Evolutionary conservation across 2,329 filamentous ascomycete genomes (phyloP).

Genomic region (Akanthomyces lecanii): DNA sequence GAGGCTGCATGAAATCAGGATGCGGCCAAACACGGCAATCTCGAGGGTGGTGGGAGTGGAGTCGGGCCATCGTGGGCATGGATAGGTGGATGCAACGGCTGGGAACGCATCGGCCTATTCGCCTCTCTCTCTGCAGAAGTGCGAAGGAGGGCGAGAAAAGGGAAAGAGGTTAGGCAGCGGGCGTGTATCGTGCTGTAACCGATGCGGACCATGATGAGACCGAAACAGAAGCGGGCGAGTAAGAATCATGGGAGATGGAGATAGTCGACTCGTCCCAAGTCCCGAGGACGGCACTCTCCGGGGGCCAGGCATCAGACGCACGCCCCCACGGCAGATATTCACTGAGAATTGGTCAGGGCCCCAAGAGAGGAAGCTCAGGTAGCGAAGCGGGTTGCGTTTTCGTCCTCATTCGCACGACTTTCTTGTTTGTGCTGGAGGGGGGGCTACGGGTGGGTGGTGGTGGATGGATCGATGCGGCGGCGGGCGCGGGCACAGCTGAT

Average conservation of each 20-base stretch:
- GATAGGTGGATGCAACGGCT: background rate
- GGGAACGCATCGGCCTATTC: background rate
- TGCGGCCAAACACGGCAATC: background rate
- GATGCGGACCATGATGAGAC: background rate
- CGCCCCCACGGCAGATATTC: background rate
- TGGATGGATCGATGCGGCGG: background rate
- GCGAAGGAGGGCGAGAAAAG: background rate
- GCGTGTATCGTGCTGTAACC: background rate
- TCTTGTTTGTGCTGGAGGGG: background rate
- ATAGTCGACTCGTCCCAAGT: background rate
- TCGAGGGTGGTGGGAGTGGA: background rate
- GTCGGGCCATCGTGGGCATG: background rate
- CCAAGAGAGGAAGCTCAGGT: background rate
- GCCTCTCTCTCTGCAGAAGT: background rate
- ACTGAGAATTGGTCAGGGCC: background rate
- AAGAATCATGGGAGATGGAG: background rate
- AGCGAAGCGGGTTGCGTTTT: background rate
- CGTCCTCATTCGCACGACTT: background rate
- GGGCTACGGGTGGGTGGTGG: background rate
- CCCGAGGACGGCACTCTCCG: constrained; percentile 6
- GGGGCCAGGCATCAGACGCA: background rate
- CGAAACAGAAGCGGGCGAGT: background rate
- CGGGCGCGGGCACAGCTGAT: background rate
- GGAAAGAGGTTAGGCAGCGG: background rate
- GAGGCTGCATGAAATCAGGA: background rate